Base-by-base conservation (phyloP, 164 flowering plant genomes). In the Kalanchoe fedtschenkoi region DNA sequence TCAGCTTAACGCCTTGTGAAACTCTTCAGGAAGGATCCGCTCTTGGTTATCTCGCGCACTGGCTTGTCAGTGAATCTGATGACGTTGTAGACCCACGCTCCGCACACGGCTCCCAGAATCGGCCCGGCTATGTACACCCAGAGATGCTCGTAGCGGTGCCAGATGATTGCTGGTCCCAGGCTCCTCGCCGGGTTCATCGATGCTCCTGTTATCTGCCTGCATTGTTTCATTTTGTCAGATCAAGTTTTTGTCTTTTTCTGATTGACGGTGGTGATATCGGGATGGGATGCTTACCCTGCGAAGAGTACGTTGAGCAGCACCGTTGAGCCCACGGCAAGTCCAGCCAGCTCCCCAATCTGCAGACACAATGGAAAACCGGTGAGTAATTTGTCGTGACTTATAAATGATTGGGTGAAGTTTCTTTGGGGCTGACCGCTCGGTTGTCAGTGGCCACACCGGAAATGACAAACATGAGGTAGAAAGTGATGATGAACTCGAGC, bases 171-270 rank as follows among this genome's bases (percentile, higher is more conserved):
- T 3, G 98, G 97, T 9, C 97, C 97, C 69, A 92, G 60, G 65
- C 86, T 89, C 77, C 98, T 82, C 21, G 96, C 97, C n/a, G 98
- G 98, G 46, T 92, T 92, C 98, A 92, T 89, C 15, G 98, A 92
- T 58, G 95, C 91, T 35, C 98, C 98, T 5, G 97, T 69, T 9
- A 86, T 77, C 14, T 89, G 81, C 73, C 98, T 92, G 85, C 38
- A 58, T 56, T 62, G 62, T 15, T 51, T 64, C 34, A 13, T 19
- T 10, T 10, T 24, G 30, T 59, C n/a, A 44, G 5, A 5, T 21
- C 19, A n/a, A 43, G 32, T 2, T 32, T 9, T 26, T 54, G 26
- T 47, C 22, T 47, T 47, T 47, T 47, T 22, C 2, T 47, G 22
- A 4, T 47, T 24, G 28, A 2, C 26, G 15, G 28, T 22, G 7